These are phyloP conservation scores for Stephanodiscus minutulus DNA, from an alignment of 108 stramenopile genomes.

Conservation along the genomic window DNA sequence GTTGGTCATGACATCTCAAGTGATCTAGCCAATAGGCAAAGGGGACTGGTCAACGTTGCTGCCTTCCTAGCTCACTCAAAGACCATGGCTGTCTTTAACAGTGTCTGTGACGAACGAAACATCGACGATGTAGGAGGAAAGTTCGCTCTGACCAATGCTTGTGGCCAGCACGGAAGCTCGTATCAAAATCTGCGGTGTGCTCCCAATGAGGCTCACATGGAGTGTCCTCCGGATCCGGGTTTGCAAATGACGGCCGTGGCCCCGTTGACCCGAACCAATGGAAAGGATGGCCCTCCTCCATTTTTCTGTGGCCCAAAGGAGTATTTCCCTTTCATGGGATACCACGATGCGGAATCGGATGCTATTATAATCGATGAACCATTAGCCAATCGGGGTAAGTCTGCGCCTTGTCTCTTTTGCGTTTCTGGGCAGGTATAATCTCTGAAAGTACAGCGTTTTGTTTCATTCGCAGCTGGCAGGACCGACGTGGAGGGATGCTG, in stretches of 20 bases:
- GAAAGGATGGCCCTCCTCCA: slow-evolving; percentile 26
- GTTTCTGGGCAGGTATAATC: neutral
- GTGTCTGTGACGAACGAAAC: slow-evolving; percentile 28
- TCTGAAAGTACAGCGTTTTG: neutral
- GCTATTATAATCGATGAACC: slow-evolving; percentile 18
- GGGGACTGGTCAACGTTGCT: slow-evolving; percentile 31
- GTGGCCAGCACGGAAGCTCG: slow-evolving; percentile 32
- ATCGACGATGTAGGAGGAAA: slow-evolving; percentile 8
- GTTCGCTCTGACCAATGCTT: slow-evolving; percentile 41
- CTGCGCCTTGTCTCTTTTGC: neutral
- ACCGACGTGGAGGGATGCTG: slow-evolving; percentile 24
- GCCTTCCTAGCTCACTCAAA: slow-evolving; percentile 4
- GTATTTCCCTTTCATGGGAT: slow-evolving; percentile 24
- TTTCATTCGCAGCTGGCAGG: slow-evolving; percentile 4
- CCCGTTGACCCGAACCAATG: slow-evolving; percentile 14
- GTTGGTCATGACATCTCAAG: slow-evolving; percentile 35
- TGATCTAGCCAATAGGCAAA: slow-evolving; percentile 16
- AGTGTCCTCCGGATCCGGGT: slow-evolving; percentile 35
- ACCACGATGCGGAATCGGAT: slow-evolving; percentile 17
- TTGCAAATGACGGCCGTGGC: slow-evolving; percentile 41
- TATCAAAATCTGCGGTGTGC: slow-evolving; percentile 46
- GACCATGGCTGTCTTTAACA: slow-evolving; percentile 5
- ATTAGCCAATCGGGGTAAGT: slow-evolving; percentile 12
- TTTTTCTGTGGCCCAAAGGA: slow-evolving; percentile 42
- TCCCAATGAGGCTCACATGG: slow-evolving; percentile 32